These are phyloP conservation scores for Lentinula aciculospora DNA, from an alignment of 768 basidiomycete species.

Conservation along the genomic window DNA sequence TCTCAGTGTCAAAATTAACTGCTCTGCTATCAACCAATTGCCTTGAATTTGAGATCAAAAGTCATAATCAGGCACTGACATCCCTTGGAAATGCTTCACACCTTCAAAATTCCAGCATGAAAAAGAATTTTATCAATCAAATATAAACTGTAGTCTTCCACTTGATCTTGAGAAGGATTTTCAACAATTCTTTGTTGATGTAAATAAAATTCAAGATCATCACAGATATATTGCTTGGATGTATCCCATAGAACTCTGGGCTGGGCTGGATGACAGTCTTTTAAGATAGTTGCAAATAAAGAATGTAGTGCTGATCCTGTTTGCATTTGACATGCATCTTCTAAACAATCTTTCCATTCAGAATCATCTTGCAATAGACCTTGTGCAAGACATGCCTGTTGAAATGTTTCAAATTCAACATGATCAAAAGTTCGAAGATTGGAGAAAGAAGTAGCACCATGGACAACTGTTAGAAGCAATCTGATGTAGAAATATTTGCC, in stretches of 20 bases:
- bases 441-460: constrained; percentile 23
- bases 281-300: too few relatives aligned
- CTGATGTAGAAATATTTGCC: constrained; percentile 34
- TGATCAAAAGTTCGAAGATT: constrained; percentile 21
- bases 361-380: constrained; percentile 42
- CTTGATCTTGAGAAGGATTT: neutral
- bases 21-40: constrained; percentile 23
- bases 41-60: constrained; percentile 14
- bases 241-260: constrained; percentile 39
- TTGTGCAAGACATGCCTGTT: constrained; percentile 31
- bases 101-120: constrained; percentile 13
- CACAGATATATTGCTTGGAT: constrained; percentile 31
- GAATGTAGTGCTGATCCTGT: too few relatives aligned
- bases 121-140: constrained; percentile 22
- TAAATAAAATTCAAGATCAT: constrained; percentile 33
- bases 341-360: constrained; percentile 38
- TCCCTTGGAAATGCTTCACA: constrained; percentile 20
- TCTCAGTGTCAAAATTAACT: constrained; percentile 18
- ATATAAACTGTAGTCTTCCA: constrained; percentile 34
- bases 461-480: constrained; percentile 31
- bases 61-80: constrained; percentile 21
- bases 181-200: constrained; percentile 13
- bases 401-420: constrained; percentile 22
- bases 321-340: constrained; percentile 32
- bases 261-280: too few relatives aligned